Evolutionary conservation across 768 basidiomycete genomes (phyloP), one percentile per base, ranked within the genome.

Genomic region (Leucocoprinus sp.): DNA sequence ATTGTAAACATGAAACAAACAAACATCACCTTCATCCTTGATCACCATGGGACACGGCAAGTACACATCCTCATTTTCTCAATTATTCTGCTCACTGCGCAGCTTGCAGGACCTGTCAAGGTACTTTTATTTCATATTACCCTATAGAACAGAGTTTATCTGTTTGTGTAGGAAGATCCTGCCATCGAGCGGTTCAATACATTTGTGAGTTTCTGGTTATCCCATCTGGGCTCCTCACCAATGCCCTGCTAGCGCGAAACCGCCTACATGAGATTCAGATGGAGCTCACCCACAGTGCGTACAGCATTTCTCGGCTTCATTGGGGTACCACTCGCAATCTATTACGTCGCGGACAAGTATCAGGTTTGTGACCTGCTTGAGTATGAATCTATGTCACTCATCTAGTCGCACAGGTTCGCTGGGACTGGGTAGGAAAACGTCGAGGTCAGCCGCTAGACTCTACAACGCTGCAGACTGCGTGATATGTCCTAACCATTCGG

Each of bases 211-310:
- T 37, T n/a, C 23, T 37, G 39, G 29, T 36, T 50, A 29, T 28
- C 38, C 26, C 39, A 9, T 42, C 5, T 28, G 45, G 27, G 12
- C 42, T 47, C 22, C 48, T 46, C 37, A 42, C 48, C 53, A 24
- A 51, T 35, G 37, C 48, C 12, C 36, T 43, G 47, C 17, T 47
- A 93, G 90, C 82, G 91, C 33, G 90, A 93, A 60, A 74, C 80
- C 51, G 85, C 79, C n/a, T 89, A 91, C 64, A 69, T 83, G 58
- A 72, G 80, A 57, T 95, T 93, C 63, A 76, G 76, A 29, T 91
- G 88, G 71, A 93, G 87, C 27, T 75, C 66, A 22, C 67, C 74
- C 45, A 78, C 82, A 18, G 73, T 83, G 21, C 69, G 81, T 55
- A 75, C 72, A 4, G 68, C 80, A 35, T 49, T 88, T 17, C 64